Evolutionary conservation across 352 stramenopile genomes (phyloP).

Genomic region (Phytophthora pluvialis): DNA sequence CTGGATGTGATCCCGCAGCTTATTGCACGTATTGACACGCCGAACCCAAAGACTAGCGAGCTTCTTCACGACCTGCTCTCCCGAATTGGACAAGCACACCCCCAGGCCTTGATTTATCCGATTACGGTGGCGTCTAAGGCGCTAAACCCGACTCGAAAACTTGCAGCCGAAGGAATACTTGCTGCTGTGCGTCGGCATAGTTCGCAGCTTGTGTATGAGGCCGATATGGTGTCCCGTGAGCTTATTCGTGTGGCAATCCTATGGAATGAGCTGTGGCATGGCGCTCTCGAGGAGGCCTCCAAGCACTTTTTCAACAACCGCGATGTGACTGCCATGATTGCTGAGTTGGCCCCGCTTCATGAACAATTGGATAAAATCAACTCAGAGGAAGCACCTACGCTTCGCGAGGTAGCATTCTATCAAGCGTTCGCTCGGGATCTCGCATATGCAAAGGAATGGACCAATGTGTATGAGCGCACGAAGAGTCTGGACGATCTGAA

Average conservation of each 20-base stretch:
- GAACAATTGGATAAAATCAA: slow-evolving; percentile 85
- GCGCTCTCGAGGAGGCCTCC: slow-evolving; percentile 97
- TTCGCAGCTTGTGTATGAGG: slow-evolving; percentile 97
- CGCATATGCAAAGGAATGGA: slow-evolving; percentile 84
- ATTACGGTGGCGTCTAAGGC: slow-evolving; percentile 98
- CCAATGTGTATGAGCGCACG: slow-evolving; percentile 79
- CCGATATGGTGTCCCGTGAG: slow-evolving; percentile 95
- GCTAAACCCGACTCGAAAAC: slow-evolving; percentile 89
- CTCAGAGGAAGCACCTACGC: slow-evolving; percentile 67
- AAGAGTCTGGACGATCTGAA: slow-evolving; percentile 86
- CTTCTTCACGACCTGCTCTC: slow-evolving; percentile 90
- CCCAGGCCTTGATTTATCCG: slow-evolving; percentile 99
- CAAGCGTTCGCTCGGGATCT: slow-evolving; percentile 95
- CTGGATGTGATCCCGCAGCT: slow-evolving; percentile 98
- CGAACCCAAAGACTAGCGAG: slow-evolving; percentile 80
- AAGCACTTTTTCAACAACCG: slow-evolving; percentile 98
- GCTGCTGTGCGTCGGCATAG: slow-evolving; percentile 95
- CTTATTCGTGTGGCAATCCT: slow-evolving; percentile 99
- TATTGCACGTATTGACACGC: slow-evolving; percentile 93
- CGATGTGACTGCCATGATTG: slow-evolving; percentile 97
- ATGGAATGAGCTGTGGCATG: slow-evolving; percentile 99
- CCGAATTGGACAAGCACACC: slow-evolving; percentile 94
- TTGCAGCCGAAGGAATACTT: slow-evolving; percentile 95
- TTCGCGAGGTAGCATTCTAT: slow-evolving; percentile 87
- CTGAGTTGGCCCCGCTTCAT: slow-evolving; percentile 95